These are phyloP conservation scores for Blastobotrys arbuscula DNA, from an alignment of 1,139 yeast species.

Conservation along the genomic window DNA sequence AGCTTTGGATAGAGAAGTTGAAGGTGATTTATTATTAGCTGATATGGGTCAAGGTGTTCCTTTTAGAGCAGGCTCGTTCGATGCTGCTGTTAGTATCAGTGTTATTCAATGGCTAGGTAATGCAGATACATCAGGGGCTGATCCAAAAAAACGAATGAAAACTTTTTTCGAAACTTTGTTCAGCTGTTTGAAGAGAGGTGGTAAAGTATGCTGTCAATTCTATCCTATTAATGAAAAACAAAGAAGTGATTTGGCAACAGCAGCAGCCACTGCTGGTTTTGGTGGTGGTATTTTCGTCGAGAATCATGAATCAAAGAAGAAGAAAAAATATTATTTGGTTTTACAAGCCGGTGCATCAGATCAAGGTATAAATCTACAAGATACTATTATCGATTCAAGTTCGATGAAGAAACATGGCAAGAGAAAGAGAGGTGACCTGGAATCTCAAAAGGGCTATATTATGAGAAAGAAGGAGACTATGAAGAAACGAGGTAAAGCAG, in stretches of 20 bases:
- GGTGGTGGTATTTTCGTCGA: constrained; percentile 94
- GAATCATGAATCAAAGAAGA: constrained; percentile 87
- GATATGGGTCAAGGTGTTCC: constrained; percentile 96
- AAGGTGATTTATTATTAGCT: constrained; percentile 84
- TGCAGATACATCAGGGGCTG: constrained; percentile 78
- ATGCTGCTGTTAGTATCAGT: constrained; percentile 92
- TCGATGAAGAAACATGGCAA: constrained; percentile 34
- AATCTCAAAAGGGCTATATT: constrained; percentile 74
- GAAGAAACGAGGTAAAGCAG: constrained; percentile 85
- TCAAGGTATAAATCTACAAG: constrained; percentile 63
- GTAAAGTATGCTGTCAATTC: constrained; percentile 94
- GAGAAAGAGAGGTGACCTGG: constrained; percentile 51
- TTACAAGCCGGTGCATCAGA: constrained; percentile 78
- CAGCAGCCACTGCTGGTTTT: constrained; percentile 93
- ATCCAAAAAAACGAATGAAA: constrained; percentile 79
- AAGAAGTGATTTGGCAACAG: constrained; percentile 65
- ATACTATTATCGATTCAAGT: constrained; percentile 70
- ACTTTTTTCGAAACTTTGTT: constrained; percentile 83
- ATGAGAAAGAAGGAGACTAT: constrained; percentile 87
- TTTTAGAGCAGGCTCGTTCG: constrained; percentile 93
- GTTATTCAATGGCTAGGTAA: constrained; percentile 98
- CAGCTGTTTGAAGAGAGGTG: constrained; percentile 85
- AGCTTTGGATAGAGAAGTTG: constrained; percentile 85
- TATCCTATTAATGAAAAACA: constrained; percentile 90
- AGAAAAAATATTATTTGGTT: constrained; percentile 85